Evolutionary conservation across 805 yeast species (phyloP).

Genomic region (Metschnikowia baotianmanensis): DNA sequence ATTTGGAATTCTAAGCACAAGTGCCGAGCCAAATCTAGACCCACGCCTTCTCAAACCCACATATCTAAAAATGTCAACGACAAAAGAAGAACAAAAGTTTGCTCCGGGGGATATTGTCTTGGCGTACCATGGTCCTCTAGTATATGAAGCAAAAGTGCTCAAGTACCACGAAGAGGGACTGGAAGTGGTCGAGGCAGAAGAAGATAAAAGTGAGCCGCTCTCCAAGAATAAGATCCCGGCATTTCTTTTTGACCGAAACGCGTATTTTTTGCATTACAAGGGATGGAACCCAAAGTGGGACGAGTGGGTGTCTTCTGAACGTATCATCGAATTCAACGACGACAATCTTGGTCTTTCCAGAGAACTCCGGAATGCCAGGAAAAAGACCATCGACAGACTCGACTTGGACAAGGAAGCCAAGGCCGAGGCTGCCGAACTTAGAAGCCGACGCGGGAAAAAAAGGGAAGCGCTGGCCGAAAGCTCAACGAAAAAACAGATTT

Average conservation of each 20-base stretch:
- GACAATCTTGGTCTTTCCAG: slow-evolving; percentile 55
- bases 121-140: slow-evolving; percentile 88
- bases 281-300: slow-evolving; percentile 98
- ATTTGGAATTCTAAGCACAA: not conserved
- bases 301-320: slow-evolving; percentile 80
- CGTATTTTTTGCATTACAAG: slow-evolving; percentile 79
- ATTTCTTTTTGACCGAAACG: slow-evolving; percentile 24
- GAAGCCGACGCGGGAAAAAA: slow-evolving; percentile 4
- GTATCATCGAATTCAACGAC: slow-evolving; percentile 66
- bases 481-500: not conserved
- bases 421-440: slow-evolving; percentile 10
- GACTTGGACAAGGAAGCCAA: slow-evolving; percentile 16
- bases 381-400: slow-evolving; percentile 18
- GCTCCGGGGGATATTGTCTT: slow-evolving; percentile 36
- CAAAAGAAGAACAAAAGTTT: slow-evolving; percentile 5
- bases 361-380: slow-evolving; percentile 21
- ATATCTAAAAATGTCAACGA: slow-evolving; percentile 1
- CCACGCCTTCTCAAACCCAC: not conserved
- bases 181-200: slow-evolving; percentile 37
- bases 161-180: slow-evolving; percentile 58
- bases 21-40: not conserved
- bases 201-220: slow-evolving; percentile 36
- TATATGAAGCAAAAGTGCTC: slow-evolving; percentile 83
- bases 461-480: slow-evolving; percentile 12
- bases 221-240: slow-evolving; percentile 30